Conservation (phyloP, 2,329 filamentous ascomycete species). For the Arthrinium phaeospermum region DNA sequence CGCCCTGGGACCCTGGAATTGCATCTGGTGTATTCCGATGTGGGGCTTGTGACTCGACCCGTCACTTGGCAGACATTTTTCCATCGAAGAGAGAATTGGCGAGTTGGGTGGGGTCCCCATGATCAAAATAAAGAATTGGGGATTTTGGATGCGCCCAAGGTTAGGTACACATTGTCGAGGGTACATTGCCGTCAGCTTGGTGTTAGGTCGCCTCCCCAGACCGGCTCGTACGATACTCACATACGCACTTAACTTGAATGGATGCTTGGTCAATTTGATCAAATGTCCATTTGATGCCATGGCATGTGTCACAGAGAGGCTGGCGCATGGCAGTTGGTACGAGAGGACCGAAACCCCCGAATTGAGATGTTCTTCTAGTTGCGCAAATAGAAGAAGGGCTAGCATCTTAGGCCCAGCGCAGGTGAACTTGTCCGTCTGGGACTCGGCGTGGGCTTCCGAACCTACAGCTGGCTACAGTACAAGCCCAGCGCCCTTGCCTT, state of each 20-base stretch:
- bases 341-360: not conserved
- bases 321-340: not conserved
- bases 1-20: not conserved
- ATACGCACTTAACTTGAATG: not conserved
- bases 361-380: not conserved
- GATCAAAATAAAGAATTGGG: not conserved
- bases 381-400: not conserved
- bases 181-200: not conserved
- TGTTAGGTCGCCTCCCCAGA: not conserved
- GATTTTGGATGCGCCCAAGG: not conserved
- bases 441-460: slow-evolving; percentile 9
- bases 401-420: not conserved
- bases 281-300: not conserved
- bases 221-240: slow-evolving; percentile 3
- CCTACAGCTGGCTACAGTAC: not conserved
- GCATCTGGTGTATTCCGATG: slow-evolving; percentile 3
- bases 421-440: not conserved
- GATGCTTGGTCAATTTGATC: not conserved
- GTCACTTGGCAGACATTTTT: not conserved
- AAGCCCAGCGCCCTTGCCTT: slow-evolving; percentile 6
- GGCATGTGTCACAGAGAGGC: slow-evolving; percentile 5
- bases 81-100: not conserved
- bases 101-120: not conserved
- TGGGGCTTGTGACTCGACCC: slow-evolving; percentile 10
- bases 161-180: not conserved